These are phyloP conservation scores for Pinus albicaulis DNA, from an alignment of 75 land plant genomes.

Conservation along the genomic window DNA sequence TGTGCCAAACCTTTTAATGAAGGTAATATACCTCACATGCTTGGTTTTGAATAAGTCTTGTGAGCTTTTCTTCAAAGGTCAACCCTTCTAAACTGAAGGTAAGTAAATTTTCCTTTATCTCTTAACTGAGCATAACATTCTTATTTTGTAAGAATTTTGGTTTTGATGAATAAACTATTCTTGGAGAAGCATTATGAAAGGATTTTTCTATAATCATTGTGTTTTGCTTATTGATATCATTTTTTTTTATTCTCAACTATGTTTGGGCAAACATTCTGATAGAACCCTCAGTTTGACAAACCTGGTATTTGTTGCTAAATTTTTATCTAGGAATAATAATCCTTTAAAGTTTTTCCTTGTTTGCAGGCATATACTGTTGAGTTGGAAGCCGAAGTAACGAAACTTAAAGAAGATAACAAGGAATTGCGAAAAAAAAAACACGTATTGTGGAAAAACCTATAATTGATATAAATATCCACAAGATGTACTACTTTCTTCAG, in stretches of 20 bases:
- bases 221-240: neutral
- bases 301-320: no score
- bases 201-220: neutral
- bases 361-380: constrained; percentile 75
- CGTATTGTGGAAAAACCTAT: constrained; percentile 11
- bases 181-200: neutral
- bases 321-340: neutral
- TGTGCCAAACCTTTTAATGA: no score
- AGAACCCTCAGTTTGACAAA: neutral
- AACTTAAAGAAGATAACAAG: constrained; percentile 65
- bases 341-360: neutral
- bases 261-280: neutral
- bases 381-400: constrained; percentile 73
- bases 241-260: neutral
- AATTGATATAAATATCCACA: neutral
- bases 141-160: neutral
- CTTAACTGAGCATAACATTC: no score
- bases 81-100: no score
- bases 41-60: no score
- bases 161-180: neutral
- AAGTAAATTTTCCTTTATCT: no score
- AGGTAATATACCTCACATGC: no score
- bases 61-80: no score
- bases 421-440: constrained; percentile 48
- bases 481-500: neutral